Evolutionary conservation across 768 basidiomycete genomes (phyloP).

Genomic region (Boletus huronensis): DNA sequence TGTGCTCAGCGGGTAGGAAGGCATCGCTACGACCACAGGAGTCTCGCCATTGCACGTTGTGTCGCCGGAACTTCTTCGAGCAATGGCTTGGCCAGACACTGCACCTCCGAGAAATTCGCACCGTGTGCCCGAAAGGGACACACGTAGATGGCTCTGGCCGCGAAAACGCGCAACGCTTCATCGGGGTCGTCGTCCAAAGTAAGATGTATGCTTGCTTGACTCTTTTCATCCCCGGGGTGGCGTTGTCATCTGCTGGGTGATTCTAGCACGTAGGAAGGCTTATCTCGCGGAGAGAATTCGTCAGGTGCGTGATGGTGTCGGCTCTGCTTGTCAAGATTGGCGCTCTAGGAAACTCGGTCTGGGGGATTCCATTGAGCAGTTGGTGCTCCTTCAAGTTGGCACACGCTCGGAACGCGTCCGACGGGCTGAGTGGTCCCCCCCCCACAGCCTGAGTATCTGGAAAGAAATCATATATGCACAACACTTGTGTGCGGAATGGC

Average conservation of each 20-base stretch:
- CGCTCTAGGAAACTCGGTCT: not conserved
- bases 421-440: not conserved
- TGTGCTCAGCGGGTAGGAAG: not conserved
- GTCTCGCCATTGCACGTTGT: not conserved
- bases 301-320: not conserved
- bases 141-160: not conserved
- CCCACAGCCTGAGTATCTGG: not conserved
- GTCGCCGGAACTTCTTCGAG: not conserved
- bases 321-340: not conserved
- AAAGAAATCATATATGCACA: not conserved
- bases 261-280: not conserved
- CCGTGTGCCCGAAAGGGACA: not conserved
- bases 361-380: not conserved
- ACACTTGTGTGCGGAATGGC: not conserved
- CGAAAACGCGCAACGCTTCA: not conserved
- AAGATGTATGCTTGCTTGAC: not conserved
- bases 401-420: not conserved
- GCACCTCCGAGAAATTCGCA: not conserved
- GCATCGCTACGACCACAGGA: not conserved
- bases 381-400: not conserved
- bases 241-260: not conserved
- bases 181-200: not conserved
- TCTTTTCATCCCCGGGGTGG: not conserved
- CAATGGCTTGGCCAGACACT: not conserved
- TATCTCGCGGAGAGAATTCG: not conserved